phyloP scores from a whole-genome alignment of 2,329 filamentous ascomycete species.

The Neobulgaria alba region DNA sequence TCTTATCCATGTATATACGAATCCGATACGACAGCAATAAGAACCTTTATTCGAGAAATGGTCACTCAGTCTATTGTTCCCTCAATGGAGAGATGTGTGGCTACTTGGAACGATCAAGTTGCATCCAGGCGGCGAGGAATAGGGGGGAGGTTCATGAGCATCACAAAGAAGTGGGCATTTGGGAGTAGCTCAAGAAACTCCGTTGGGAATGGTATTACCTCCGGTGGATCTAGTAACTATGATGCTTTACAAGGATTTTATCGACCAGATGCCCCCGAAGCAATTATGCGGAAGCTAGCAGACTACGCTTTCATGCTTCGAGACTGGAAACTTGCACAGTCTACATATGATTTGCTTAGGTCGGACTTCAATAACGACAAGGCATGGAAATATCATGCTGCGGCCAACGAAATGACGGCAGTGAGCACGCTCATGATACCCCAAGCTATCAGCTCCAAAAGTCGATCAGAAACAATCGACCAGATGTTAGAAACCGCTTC shows the following conservation, averaged over 20 bases:
- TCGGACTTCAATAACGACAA: slow-evolving; percentile 91
- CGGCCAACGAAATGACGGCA: slow-evolving; percentile 90
- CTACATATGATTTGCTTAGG: slow-evolving; percentile 82
- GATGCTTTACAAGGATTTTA: slow-evolving; percentile 74
- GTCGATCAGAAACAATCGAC: slow-evolving; percentile 71
- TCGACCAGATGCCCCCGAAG: slow-evolving; percentile 72
- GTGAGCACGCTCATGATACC: slow-evolving; percentile 74
- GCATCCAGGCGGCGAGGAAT: slow-evolving; percentile 83
- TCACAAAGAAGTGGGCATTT: slow-evolving; percentile 88
- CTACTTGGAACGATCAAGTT: slow-evolving; percentile 95
- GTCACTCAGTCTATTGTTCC: slow-evolving; percentile 91
- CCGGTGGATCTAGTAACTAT: slow-evolving; percentile 58
- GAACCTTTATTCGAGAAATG: slow-evolving; percentile 86
- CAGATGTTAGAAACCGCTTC: slow-evolving; percentile 82
- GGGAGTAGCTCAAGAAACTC: slow-evolving; percentile 41
- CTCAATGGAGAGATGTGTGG: slow-evolving; percentile 87
- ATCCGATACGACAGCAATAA: slow-evolving; percentile 81
- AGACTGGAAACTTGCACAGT: slow-evolving; percentile 88
- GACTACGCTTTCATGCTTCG: slow-evolving; percentile 96
- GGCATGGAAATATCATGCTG: slow-evolving; percentile 92
- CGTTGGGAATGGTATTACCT: slow-evolving; percentile 26
- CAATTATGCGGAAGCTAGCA: slow-evolving; percentile 83
- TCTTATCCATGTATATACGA: slow-evolving; percentile 78
- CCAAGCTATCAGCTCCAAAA: slow-evolving; percentile 62
- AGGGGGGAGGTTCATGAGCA: slow-evolving; percentile 85